Percentiles rank a stretch among this genome's conserved stretches.
Evolutionary conservation across 1,139 yeast species (phyloP).

Genomic region (Taphrina deformans): DNA sequence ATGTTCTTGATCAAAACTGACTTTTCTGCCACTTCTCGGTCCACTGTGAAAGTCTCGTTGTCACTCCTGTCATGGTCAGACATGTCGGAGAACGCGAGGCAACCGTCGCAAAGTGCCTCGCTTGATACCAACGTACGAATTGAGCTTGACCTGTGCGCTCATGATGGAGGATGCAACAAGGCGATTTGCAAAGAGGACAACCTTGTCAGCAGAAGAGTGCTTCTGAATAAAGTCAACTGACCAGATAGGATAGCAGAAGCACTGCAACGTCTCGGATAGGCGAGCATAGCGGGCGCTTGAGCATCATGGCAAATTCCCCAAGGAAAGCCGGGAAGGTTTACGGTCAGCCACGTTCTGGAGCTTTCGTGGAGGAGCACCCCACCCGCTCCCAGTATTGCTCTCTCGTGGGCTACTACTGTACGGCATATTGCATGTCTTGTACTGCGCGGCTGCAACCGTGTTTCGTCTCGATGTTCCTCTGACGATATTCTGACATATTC

Average conservation of each 20-base stretch:
- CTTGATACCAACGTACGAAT: neutral
- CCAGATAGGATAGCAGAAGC: too few relatives aligned
- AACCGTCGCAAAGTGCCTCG: neutral
- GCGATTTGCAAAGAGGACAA: neutral
- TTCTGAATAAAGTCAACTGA: too few relatives aligned
- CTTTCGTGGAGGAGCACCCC: neutral
- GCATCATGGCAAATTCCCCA: neutral
- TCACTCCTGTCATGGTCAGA: constrained; percentile 42
- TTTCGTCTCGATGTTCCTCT: too few relatives aligned
- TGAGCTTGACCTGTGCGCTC: constrained; percentile 22
- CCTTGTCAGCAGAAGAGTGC: too few relatives aligned
- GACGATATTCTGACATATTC: too few relatives aligned
- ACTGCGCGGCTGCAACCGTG: too few relatives aligned
- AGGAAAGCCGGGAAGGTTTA: neutral
- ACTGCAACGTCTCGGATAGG: neutral
- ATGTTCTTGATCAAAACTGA: constrained; percentile 85
- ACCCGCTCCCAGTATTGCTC: too few relatives aligned
- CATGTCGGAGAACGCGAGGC: neutral
- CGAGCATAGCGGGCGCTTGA: neutral
- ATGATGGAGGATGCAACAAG: neutral
- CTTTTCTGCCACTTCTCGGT: constrained; percentile 83
- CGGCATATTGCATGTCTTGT: too few relatives aligned
- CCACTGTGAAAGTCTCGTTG: constrained; percentile 48
- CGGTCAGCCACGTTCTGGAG: neutral
- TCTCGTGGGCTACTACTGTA: too few relatives aligned